Evolutionary conservation across 768 basidiomycete species (phyloP), one percentile per base, ranked within the genome.

Genomic region (Punctularia strigosozonata): DNA sequence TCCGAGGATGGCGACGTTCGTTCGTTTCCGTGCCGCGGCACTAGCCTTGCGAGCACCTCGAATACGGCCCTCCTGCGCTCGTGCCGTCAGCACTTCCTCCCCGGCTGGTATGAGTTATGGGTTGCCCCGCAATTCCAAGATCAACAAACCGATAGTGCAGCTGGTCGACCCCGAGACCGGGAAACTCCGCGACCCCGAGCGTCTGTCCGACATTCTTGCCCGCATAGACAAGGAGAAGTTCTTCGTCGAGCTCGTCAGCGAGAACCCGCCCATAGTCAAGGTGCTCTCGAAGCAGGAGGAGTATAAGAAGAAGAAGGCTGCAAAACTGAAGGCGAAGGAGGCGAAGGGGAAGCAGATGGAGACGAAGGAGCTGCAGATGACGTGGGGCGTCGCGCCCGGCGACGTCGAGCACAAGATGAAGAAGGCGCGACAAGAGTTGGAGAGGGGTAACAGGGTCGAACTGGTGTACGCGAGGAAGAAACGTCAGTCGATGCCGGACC

Each of bases 291-390:
- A 64, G 42, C 63, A 63, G 43, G 65, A 59, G 24, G 57, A 60
- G 26, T 61, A 60, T 41, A 58, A 57, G 26, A 63, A 61, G 44
- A 52, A 60, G 15, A 62, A 58, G 43, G 56, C 60, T 40, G 60
- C 61, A 45, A 57, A 54, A 37, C 64, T 62, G 45, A 60, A 48
- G 36, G 46, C 48, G 32, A 52, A 59, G 37, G 54, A 64, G 42
- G 42, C 53, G 17, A 38, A 51, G 44, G 42, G 14, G 28, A 49
- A 40, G 7, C 46, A 51, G 18, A 52, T 50, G 43, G 59, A 58
- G 45, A 51, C 60, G 39, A 87, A 86, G 61, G 78, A 84, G 60
- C 62, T 85, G 4, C 79, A 82, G 57, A 50, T 89, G 33, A 74
- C 77, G 10, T 89, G 84, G 81, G 65, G 62, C 2, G 69, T 77